Evolutionary conservation across 306 rosid species (phyloP).

Genomic region (Dicorynia guianensis): DNA sequence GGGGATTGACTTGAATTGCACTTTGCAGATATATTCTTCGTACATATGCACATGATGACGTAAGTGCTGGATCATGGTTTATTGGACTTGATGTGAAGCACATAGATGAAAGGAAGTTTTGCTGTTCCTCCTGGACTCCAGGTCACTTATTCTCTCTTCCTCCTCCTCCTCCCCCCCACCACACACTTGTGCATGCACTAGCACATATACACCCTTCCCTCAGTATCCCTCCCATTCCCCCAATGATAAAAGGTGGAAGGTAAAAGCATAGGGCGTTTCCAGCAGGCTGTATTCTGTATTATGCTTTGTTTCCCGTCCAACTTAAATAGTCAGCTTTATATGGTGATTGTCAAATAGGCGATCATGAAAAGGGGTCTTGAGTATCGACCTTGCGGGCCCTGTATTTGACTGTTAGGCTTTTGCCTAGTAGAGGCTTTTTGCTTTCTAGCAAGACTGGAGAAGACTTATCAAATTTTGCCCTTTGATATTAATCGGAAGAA

Average conservation of each 20-base stretch:
- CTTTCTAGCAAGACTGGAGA: background rate
- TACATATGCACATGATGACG: slow-evolving; percentile 72
- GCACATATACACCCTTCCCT: background rate
- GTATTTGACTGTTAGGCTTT: no score
- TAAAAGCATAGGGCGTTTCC: no score
- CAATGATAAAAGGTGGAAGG: no score
- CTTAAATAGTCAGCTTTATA: no score
- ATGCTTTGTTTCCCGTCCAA: no score
- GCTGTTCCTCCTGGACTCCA: slow-evolving; percentile 67
- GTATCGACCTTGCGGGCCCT: no score
- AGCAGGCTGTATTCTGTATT: no score
- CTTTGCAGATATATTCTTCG: slow-evolving; percentile 64
- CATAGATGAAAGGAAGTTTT: slow-evolving; percentile 61
- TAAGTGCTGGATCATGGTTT: slow-evolving; percentile 80
- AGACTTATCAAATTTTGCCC: background rate
- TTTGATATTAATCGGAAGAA: background rate
- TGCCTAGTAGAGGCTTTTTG: no score
- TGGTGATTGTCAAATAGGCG: no score
- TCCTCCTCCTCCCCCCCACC: background rate
- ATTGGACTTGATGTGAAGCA: slow-evolving; percentile 73
- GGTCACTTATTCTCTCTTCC: slow-evolving; percentile 54
- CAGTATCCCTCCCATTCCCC: background rate
- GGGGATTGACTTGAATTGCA: slow-evolving; percentile 32
- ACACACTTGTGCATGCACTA: background rate
- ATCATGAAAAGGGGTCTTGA: no score